phyloP scores from a whole-genome alignment of 1,284 basidiomycete genomes.

The Trichosporon sp. region DNA sequence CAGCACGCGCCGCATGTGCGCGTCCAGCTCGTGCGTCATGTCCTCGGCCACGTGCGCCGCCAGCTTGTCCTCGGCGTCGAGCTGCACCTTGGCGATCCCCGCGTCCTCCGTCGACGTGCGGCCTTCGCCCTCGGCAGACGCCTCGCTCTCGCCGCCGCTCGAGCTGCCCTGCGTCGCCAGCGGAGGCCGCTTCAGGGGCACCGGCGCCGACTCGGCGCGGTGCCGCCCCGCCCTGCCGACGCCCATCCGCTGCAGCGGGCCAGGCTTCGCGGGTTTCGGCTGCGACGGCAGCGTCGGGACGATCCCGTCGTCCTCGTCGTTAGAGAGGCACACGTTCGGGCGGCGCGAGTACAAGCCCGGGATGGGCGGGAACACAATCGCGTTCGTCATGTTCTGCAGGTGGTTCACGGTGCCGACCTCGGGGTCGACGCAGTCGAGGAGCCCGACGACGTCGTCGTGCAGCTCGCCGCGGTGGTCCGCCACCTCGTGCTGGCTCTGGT shows the following conservation, averaged over 20 bases:
- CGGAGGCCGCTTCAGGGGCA: neutral
- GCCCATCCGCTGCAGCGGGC: no score
- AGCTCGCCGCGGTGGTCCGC: slow-evolving; percentile 24
- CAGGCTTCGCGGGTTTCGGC: neutral
- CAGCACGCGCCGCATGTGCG: slow-evolving; percentile 74
- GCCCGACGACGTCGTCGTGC: slow-evolving; percentile 41
- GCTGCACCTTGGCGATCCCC: neutral
- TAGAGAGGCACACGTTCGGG: slow-evolving; percentile 37
- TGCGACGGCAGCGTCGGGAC: neutral
- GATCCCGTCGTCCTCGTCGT: slow-evolving; percentile 16
- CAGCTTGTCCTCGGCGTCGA: slow-evolving; percentile 1
- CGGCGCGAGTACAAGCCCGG: slow-evolving; percentile 40
- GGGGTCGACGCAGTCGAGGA: slow-evolving; percentile 42
- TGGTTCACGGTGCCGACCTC: slow-evolving; percentile 45
- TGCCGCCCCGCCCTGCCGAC: neutral
- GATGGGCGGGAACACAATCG: slow-evolving; percentile 45
- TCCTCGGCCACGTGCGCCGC: slow-evolving; percentile 8
- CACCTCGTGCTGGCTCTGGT: neutral
- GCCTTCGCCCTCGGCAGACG: neutral
- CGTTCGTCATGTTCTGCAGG: slow-evolving; percentile 48
- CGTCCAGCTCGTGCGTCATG: slow-evolving; percentile 32
- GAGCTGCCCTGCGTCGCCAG: neutral
- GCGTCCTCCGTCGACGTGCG: neutral
- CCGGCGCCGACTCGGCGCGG: neutral
- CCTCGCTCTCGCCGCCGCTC: neutral